These are phyloP conservation scores for Pseudocercospora macadamiae DNA, from an alignment of 2,329 filamentous ascomycete species.

Conservation along the genomic window DNA sequence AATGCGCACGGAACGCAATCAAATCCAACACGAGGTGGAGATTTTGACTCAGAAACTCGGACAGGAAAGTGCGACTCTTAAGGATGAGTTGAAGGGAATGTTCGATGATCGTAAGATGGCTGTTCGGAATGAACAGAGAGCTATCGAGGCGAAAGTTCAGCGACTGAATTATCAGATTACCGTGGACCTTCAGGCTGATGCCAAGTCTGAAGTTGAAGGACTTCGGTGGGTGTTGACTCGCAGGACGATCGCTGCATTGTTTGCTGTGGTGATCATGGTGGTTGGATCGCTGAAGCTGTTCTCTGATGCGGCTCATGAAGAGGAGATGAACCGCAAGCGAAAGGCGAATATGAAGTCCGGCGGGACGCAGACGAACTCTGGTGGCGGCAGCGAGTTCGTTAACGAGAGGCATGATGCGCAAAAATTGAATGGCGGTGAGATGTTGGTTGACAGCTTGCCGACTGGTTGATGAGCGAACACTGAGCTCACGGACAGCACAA, in stretches of 20 bases:
- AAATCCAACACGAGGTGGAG: constrained; percentile 93
- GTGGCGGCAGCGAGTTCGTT: constrained; percentile 12
- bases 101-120: constrained; percentile 96
- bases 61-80: constrained; percentile 79
- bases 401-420: constrained; percentile 12
- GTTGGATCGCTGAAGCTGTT: constrained; percentile 46
- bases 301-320: constrained; percentile 43
- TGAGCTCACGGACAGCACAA: constrained; percentile 31
- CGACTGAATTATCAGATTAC: constrained; percentile 97
- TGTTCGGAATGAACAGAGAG: constrained; percentile 83
- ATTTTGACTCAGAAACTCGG: constrained; percentile 82
- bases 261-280: constrained; percentile 49
- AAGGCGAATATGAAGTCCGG: constrained; percentile 33
- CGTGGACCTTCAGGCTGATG: constrained; percentile 83
- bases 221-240: constrained; percentile 81
- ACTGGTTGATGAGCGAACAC: constrained; percentile 36
- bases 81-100: constrained; percentile 90
- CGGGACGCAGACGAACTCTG: constrained; percentile 32
- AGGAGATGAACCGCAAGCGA: constrained; percentile 45
- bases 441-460: constrained; percentile 34
- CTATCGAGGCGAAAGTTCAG: constrained; percentile 81
- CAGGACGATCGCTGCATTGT: constrained; percentile 64
- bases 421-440: constrained; percentile 29
- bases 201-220: constrained; percentile 88
- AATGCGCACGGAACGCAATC: constrained; percentile 78